Base-by-base conservation (phyloP, 441 rosid species). In the Euphorbia celastroides region DNA sequence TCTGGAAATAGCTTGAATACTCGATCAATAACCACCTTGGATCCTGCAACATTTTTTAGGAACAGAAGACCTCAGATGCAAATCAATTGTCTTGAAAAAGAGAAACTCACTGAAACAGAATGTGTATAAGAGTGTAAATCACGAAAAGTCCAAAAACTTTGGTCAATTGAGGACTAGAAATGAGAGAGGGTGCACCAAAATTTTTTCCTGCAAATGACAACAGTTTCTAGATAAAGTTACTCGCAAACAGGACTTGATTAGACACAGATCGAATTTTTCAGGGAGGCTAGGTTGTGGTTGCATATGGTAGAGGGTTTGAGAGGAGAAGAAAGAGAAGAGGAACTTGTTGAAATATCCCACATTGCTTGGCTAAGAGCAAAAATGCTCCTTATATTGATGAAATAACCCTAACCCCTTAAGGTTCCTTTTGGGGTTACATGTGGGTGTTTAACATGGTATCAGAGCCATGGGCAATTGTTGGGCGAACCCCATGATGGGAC, bases 1-100 rank as follows among this genome's bases (percentile, higher is more conserved):
- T 89, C 90, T 66, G 88, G 82, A 46, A 85, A 83, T 81, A 93
- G 70, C 72, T 69, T 83, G 69, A 88, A 80, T 74, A 86, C 87
- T 75, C 68, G 79, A 77, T 86, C 95, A 71, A 78, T 74, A 65
- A 81, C 89, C 64, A 83, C 75, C 66, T 82, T 84, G 65, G 81
- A 66, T 68, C 80, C 98, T 87, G 85, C 80, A 76, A 80, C 28
- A 69, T 64, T 57, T 64, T 57, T 69, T 58, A 46, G 31, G 66
- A 65, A 68, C 41, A 46, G 64, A 74, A 68, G 60, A 66, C 50
- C 73, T 41, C 67, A 67, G 65, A 60, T 38, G 41, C 57, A 64
- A 68, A 68, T 13, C 62, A 56, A 30, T 44, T 46, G 16, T 41
- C 52, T 66, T 27, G 66, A 38, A 64, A 38, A 32, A 38, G 26